Base-by-base conservation (phyloP, 2,329 filamentous ascomycete species). In the Beauveria brongniartii region DNA sequence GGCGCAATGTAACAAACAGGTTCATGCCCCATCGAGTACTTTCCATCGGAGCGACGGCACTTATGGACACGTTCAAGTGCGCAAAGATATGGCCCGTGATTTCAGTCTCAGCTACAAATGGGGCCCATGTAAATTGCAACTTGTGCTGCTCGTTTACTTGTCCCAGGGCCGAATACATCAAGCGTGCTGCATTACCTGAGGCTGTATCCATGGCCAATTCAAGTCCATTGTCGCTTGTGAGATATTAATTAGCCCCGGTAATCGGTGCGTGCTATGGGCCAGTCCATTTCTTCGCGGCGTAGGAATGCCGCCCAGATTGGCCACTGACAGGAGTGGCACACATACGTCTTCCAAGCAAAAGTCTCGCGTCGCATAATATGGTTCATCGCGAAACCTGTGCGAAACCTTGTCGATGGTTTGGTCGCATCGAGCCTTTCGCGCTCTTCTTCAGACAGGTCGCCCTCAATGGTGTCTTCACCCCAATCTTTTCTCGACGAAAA, bases 251-350 rank as follows among this genome's bases (percentile, higher is more conserved):
- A 0, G 79, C 62, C 55, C 86, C 75, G 85, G 68, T 89, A 90
- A 61, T 80, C 69, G 0, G 87, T 90, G 30, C 85, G 73, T 1
- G 84, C 78, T 55, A 90, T 83, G 0, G 87, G 88, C 87, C 87
- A 91, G 55, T 83, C 83, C 5, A 69, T 74, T 68, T 89, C 87
- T 2, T 75, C 75, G 1, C 87, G 76, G 24, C 82, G 76, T 1
- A 73, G 10, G 64, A 53, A 90, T 90, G 1, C 86, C 86, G 12
- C 86, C 87, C 86, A 86, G 89, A 69, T 90, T 90, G 0, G 80
- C 87, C 0, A 90, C 87, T 0, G 79, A 83, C 0, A 90, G 78
- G 0, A 90, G 67, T 0, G 87, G 87, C 0, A 89, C 86, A 62
- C 87, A 77, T 46, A 90, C 88, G 63, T 90, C 84, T 18, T 75